Evolutionary conservation across 345 rosid genomes (phyloP), one percentile per base, ranked within the genome.

Genomic region (Draba incana): DNA sequence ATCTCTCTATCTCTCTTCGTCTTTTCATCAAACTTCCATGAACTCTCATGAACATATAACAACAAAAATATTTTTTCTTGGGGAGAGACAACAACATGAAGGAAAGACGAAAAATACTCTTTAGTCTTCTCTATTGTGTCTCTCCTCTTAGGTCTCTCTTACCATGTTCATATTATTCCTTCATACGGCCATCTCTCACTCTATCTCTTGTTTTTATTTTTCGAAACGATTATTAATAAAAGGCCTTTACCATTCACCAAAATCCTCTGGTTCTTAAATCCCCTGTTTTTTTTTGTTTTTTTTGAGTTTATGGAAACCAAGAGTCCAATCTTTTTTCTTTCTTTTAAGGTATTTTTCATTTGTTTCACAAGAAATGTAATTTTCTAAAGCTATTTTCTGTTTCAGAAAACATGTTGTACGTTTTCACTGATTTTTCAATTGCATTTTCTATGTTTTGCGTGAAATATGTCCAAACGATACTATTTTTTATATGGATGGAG

Each of bases 91-190:
- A 54, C 48, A 61, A 27, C 35, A 41, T 10, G 66, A 41, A 37
- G 72, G 61, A 66, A 38, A 56, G 61, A 56, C 44, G 23, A 72
- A 65, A 57, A 58, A 28, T 52, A 52, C 50, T 66, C 73, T 66
- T 69, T 28, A 55, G 46, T 62, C 50, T 54, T 61, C 6, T 68
- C 5, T 61, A 64, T 55, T 48, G 16, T 73, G 72, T 75, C 57
- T 75, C 73, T 74, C 51, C 69, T 67, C 72, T 67, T 74, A 67
- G 63, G 63, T 60, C 68, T 67, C 73, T 45, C 72, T 74, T 64
- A 50, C 72, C 62, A 66, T 66, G 68, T 74, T 35, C 78, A 67
- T 53, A 74, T 46, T 31, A 61, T 61, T 68, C 73, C 73, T 59
- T 53, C 64, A 42, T 65, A 67, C 64, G 35, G 69, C 68, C 74